Conservation (phyloP, 768 basidiomycete species). For the Termitomyces sp. region DNA sequence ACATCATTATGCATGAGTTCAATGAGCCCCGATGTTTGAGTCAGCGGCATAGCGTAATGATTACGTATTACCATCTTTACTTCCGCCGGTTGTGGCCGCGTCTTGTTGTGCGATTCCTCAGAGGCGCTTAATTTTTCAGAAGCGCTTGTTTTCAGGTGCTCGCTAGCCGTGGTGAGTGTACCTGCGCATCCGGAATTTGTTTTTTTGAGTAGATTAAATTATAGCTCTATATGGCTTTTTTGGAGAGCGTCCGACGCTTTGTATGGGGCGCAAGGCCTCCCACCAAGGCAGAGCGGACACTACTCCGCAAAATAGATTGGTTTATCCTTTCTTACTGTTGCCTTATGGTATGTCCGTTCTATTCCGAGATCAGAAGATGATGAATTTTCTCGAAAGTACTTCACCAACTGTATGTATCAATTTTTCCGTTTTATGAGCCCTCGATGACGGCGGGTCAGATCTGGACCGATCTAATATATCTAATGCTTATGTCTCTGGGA, state of each 20-base stretch:
- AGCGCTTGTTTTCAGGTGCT: neutral
- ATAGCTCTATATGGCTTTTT: neutral
- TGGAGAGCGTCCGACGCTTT: slow-evolving; percentile 6
- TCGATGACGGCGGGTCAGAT: slow-evolving; percentile 30
- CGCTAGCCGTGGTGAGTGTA: neutral
- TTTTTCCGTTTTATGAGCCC: slow-evolving; percentile 3
- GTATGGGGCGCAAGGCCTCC: slow-evolving; percentile 15
- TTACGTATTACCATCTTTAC: slow-evolving; percentile 4
- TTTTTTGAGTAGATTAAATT: neutral
- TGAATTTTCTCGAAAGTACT: slow-evolving; percentile 38
- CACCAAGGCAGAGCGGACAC: slow-evolving; percentile 32
- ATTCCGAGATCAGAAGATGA: slow-evolving; percentile 2
- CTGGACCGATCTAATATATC: slow-evolving; percentile 63
- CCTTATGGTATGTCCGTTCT: slow-evolving; percentile 44
- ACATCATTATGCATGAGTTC: too few species aligned
- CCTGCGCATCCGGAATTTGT: neutral
- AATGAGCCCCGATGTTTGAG: slow-evolving; percentile 6
- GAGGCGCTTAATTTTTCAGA: neutral
- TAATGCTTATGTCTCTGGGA: slow-evolving; percentile 77
- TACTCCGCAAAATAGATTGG: slow-evolving; percentile 59
- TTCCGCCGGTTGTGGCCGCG: slow-evolving; percentile 1
- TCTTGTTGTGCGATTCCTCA: neutral
- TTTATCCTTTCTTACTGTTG: slow-evolving; percentile 70
- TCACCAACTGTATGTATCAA: slow-evolving; percentile 48
- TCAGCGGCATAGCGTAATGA: slow-evolving; percentile 6